Conservation (phyloP, 176 grass and related monocot genomes). For the Oryza nivara region DNA sequence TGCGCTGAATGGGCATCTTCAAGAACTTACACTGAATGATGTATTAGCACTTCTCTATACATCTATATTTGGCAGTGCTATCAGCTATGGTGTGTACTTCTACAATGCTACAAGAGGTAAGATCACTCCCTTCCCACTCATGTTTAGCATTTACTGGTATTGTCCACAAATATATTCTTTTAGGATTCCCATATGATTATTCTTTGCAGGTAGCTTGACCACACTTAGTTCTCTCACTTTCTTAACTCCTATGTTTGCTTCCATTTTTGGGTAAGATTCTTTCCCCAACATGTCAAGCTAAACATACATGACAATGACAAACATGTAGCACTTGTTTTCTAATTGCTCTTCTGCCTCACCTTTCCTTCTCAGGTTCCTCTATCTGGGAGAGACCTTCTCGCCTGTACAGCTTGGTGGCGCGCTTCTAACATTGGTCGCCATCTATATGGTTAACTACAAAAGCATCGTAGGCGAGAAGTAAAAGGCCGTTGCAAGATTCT, state of each 20-base stretch:
- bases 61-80: constrained; percentile 87
- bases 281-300: neutral
- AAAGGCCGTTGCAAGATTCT: constrained; percentile 20
- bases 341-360: neutral
- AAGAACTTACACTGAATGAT: constrained; percentile 67
- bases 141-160: neutral
- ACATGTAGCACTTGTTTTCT: constrained; percentile 16
- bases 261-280: constrained; percentile 81
- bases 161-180: constrained; percentile 24
- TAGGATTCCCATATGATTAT: constrained; percentile 27
- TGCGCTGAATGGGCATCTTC: constrained; percentile 73
- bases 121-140: constrained; percentile 35
- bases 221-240: constrained; percentile 95
- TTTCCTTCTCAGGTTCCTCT: constrained; percentile 65
- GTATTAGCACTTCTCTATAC: constrained; percentile 80
- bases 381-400: constrained; percentile 86
- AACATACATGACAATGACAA: neutral
- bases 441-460: constrained; percentile 94
- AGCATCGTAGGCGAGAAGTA: constrained; percentile 60
- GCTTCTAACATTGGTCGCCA: constrained; percentile 81
- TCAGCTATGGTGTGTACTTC: constrained; percentile 95
- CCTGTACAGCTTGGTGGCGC: constrained; percentile 76
- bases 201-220: constrained; percentile 82
- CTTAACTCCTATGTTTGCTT: constrained; percentile 99
- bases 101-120: constrained; percentile 95